A percentile compares a stretch with the other conserved stretches of the same genome.
Conservation (phyloP, 331 rosid species). For the Phaseolus coccineus region DNA sequence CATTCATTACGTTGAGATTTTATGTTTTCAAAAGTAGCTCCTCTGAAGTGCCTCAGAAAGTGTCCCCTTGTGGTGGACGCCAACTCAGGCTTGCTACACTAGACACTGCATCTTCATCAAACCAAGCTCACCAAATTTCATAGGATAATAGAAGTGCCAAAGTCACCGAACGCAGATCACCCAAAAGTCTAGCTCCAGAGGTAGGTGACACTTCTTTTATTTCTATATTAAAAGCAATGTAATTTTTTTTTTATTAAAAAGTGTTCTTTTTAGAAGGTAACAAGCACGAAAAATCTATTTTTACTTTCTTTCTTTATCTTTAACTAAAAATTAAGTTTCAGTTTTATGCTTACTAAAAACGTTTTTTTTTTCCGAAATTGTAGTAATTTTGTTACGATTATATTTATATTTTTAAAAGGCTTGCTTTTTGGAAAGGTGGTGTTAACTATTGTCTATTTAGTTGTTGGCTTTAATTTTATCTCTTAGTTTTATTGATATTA, state of each 20-base stretch:
- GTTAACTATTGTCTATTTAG: not conserved
- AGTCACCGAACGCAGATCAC: conserved; percentile 69
- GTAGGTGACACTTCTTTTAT: conserved; percentile 46
- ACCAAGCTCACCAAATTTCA: conserved; percentile 54
- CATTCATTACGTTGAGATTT: no score
- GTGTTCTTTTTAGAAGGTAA: not conserved
- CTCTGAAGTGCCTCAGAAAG: no score
- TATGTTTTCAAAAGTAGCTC: no score
- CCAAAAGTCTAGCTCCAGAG: conserved; percentile 75
- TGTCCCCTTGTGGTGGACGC: no score
- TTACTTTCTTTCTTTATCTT: not conserved
- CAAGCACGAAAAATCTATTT: not conserved
- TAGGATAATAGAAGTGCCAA: conserved; percentile 76
- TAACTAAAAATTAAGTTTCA: not conserved
- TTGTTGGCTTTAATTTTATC: not conserved
- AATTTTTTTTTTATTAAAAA: not conserved
- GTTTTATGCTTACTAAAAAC: not conserved
- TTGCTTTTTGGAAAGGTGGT: not conserved
- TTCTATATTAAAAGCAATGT: not conserved
- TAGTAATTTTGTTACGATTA: conserved; percentile 4
- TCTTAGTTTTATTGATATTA: not conserved
- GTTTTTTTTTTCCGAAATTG: conserved; percentile 1
- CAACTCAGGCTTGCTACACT: no score
- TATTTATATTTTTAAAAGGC: not conserved
- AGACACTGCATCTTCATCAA: conserved; percentile 11